Percentiles rank a stretch among this genome's conserved stretches.
phyloP scores from a whole-genome alignment of 2,329 filamentous ascomycete species.

The Chaetomium globosum region DNA sequence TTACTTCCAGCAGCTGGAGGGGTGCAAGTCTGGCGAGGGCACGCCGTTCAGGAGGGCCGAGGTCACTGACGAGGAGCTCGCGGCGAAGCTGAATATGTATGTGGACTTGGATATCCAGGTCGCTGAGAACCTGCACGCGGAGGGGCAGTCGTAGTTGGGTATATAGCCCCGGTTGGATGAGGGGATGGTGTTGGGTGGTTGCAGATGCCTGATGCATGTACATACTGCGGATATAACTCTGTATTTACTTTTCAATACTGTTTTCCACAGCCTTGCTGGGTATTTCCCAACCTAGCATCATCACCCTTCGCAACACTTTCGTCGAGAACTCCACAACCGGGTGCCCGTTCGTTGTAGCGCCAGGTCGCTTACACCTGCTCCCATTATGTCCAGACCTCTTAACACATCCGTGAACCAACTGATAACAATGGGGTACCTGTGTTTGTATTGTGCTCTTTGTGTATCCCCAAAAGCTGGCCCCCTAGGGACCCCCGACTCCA shows the following conservation, averaged over 20 bases:
- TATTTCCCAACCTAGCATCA: neutral
- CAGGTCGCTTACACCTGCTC: neutral
- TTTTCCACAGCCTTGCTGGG: neutral
- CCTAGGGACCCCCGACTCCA: no score
- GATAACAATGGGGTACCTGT: neutral
- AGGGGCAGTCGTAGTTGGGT: slow-evolving; percentile 10
- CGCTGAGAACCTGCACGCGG: slow-evolving; percentile 26
- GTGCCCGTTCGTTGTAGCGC: neutral
- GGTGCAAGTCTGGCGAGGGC: slow-evolving; percentile 42
- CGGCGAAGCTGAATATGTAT: slow-evolving; percentile 37
- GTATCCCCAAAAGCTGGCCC: no score
- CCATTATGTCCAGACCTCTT: no score
- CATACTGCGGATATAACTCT: neutral
- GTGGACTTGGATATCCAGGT: slow-evolving; percentile 43
- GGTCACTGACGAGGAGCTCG: slow-evolving; percentile 45
- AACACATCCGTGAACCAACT: neutral
- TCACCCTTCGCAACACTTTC: neutral
- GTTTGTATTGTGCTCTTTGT: neutral
- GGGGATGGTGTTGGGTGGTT: neutral
- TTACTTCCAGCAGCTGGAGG: slow-evolving; percentile 53
- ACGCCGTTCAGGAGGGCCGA: slow-evolving; percentile 35
- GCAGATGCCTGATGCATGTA: neutral
- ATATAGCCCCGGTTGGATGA: neutral
- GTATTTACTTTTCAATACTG: neutral
- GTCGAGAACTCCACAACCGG: neutral